Percentiles rank a stretch among this genome's conserved stretches.
Conservation (phyloP, 2,329 filamentous ascomycete species). For the Sclerotinia borealis region DNA sequence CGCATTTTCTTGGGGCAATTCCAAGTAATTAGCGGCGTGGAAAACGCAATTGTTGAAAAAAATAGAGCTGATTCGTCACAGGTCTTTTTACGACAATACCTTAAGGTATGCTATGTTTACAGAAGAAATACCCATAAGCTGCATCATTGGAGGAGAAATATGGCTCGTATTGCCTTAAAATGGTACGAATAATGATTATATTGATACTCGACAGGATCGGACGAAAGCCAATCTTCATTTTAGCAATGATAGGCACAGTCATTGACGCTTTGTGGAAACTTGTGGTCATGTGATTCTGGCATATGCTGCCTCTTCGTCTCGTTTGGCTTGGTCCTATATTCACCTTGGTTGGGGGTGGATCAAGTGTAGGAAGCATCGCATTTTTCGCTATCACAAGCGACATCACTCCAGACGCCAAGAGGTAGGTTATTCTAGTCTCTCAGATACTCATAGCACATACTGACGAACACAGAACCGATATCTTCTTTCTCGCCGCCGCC, state of each 20-base stretch:
- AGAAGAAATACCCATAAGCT: neutral
- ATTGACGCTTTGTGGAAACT: slow-evolving; percentile 29
- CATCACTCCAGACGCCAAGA: slow-evolving; percentile 33
- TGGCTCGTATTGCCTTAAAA: too few species aligned
- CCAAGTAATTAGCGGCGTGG: slow-evolving; percentile 23
- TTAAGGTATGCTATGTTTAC: slow-evolving; percentile 32
- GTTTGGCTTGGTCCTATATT: slow-evolving; percentile 33
- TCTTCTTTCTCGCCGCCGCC: slow-evolving; percentile 32
- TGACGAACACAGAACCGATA: slow-evolving; percentile 30
- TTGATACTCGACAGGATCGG: slow-evolving; percentile 29
- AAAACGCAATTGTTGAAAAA: neutral
- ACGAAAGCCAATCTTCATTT: slow-evolving; percentile 32
- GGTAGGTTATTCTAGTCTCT: slow-evolving; percentile 24
- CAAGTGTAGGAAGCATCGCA: slow-evolving; percentile 29
- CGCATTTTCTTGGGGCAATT: slow-evolving; percentile 29
- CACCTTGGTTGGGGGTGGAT: slow-evolving; percentile 34
- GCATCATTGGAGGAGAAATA: too few species aligned
- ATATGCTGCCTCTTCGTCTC: slow-evolving; percentile 30
- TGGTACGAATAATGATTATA: neutral
- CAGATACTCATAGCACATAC: neutral
- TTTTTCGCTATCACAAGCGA: slow-evolving; percentile 35
- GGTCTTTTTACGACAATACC: slow-evolving; percentile 33
- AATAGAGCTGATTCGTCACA: neutral
- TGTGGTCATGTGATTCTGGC: slow-evolving; percentile 33
- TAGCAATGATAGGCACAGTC: slow-evolving; percentile 31